Evolutionary conservation across 108 stramenopile species (phyloP).

Genomic region (Seminavis robusta): DNA sequence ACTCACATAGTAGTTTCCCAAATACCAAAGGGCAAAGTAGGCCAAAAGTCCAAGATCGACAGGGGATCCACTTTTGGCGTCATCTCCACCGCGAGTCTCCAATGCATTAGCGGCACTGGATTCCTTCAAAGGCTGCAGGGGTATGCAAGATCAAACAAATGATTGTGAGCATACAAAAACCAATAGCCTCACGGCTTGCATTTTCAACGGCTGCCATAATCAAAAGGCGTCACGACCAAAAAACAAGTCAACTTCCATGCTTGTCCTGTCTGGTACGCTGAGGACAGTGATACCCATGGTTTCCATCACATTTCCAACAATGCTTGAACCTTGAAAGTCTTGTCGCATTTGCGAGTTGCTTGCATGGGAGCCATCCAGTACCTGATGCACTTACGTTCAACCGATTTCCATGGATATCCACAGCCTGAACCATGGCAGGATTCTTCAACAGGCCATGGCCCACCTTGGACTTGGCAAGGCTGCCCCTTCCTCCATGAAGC

Average conservation of each 20-base stretch:
- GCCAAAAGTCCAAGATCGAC: constrained; percentile 79
- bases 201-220: not conserved
- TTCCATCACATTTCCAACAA: not conserved
- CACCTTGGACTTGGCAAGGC: constrained; percentile 10
- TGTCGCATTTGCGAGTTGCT: not conserved
- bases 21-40: constrained; percentile 91
- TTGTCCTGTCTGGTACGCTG: not conserved
- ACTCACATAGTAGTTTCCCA: constrained; percentile 89
- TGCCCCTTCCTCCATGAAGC: constrained; percentile 32
- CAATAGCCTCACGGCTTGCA: not conserved
- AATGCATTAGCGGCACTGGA: no score
- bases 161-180: not conserved
- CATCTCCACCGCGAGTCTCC: constrained; percentile 18
- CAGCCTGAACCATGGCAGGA: constrained; percentile 37
- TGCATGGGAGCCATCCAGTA: not conserved
- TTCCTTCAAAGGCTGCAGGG: not conserved
- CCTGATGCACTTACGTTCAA: not conserved
- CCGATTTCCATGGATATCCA: constrained; percentile 48
- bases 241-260: not conserved
- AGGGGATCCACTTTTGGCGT: constrained; percentile 13
- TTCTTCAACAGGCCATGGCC: not conserved
- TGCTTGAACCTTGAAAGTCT: not conserved
- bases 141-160: not conserved
- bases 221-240: not conserved
- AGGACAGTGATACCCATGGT: not conserved